Percentiles rank a stretch among this genome's conserved stretches.
Evolutionary conservation across 768 basidiomycete species (phyloP).

Genomic region (Boletellus ananas): DNA sequence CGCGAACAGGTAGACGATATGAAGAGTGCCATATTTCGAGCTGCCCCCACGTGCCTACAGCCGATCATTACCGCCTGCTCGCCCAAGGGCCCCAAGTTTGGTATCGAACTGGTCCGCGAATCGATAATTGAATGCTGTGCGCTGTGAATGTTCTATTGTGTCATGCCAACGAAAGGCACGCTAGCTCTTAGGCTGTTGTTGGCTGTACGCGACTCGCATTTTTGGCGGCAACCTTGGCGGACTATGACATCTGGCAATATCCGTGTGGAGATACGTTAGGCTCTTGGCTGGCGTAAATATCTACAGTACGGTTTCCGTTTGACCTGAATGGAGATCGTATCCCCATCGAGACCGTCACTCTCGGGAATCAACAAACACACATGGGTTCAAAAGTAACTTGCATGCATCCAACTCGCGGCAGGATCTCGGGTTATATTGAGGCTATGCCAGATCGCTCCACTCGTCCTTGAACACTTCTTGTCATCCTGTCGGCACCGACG

Average conservation of each 20-base stretch:
- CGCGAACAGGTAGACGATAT: slow-evolving; percentile 39
- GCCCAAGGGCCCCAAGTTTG: slow-evolving; percentile 48
- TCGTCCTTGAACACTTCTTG: too few relatives aligned
- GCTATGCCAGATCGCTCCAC: too few relatives aligned
- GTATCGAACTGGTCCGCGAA: slow-evolving; percentile 52
- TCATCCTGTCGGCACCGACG: too few relatives aligned
- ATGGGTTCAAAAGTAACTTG: too few relatives aligned
- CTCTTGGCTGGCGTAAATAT: background rate
- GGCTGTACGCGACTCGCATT: background rate
- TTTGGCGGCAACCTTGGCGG: slow-evolving; percentile 3
- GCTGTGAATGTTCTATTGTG: slow-evolving; percentile 16
- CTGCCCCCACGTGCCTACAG: slow-evolving; percentile 58
- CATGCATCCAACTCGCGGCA: too few relatives aligned
- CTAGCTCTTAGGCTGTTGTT: background rate
- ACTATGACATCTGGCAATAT: background rate
- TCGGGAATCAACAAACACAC: too few relatives aligned
- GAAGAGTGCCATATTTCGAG: slow-evolving; percentile 48
- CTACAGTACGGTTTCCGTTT: background rate
- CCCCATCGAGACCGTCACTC: too few relatives aligned
- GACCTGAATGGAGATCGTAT: background rate
- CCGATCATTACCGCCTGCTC: slow-evolving; percentile 55
- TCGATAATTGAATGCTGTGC: slow-evolving; percentile 63
- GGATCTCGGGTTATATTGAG: too few relatives aligned
- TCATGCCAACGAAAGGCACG: background rate
- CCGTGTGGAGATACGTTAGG: background rate